A percentile compares a stretch with the other conserved stretches of the same genome.
Conservation (phyloP, 2,329 filamentous ascomycete genomes). For the Colletotrichum sublineola region DNA sequence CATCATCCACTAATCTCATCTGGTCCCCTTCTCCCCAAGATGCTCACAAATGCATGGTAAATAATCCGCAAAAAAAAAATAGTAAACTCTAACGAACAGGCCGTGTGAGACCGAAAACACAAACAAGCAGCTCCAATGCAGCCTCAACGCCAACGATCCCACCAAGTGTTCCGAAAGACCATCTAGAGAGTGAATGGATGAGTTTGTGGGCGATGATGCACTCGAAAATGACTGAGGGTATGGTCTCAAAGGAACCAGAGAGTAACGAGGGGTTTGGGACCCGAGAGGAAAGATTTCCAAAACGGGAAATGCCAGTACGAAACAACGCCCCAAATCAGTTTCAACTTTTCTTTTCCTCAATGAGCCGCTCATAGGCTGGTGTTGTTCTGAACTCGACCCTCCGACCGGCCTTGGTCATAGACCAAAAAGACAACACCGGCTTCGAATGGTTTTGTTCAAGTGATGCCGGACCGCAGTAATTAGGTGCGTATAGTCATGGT, state of each 20-base stretch:
- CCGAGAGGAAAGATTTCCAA: neutral
- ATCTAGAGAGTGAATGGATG: neutral
- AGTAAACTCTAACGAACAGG: slow-evolving; percentile 29
- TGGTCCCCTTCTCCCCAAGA: slow-evolving; percentile 20
- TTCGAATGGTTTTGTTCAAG: slow-evolving; percentile 26
- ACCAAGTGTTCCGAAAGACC: slow-evolving; percentile 5
- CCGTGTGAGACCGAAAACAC: slow-evolving; percentile 15
- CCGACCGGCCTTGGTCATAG: slow-evolving; percentile 24
- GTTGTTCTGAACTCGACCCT: slow-evolving; percentile 23
- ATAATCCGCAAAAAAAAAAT: slow-evolving; percentile 17
- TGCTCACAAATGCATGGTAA: slow-evolving; percentile 37
- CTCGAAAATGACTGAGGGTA: neutral
- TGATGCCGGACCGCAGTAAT: slow-evolving; percentile 45
- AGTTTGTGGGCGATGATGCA: neutral
- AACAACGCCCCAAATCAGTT: slow-evolving; percentile 33
- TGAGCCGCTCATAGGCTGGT: slow-evolving; percentile 28
- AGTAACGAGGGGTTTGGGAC: neutral
- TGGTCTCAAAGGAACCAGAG: neutral
- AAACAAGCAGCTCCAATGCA: slow-evolving; percentile 37
- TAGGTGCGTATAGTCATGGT: slow-evolving; percentile 58
- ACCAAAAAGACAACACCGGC: slow-evolving; percentile 7
- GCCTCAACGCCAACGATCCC: slow-evolving; percentile 37
- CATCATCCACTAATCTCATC: slow-evolving; percentile 18
- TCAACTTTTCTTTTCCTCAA: slow-evolving; percentile 41
- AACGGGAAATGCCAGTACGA: slow-evolving; percentile 29